Base-by-base conservation (phyloP, 2,329 filamentous ascomycete species). In the Mariannaea sp. region DNA sequence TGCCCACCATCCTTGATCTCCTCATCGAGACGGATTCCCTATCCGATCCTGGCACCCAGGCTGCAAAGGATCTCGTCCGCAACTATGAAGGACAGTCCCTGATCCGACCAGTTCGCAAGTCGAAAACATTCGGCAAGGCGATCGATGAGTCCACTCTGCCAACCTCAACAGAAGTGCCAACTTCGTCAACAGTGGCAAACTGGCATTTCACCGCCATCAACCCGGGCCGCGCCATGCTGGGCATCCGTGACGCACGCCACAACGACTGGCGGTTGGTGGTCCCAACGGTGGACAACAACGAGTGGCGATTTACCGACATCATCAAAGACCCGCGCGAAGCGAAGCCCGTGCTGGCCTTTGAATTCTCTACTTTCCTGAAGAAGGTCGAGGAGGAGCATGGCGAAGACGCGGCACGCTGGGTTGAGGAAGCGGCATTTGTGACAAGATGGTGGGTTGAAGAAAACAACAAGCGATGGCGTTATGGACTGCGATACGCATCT, bases 1-100 rank as follows among this genome's bases (percentile, higher is more conserved):
- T 70, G 1, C 68, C 68, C 0, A 69, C 68, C 1, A 62, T 70
- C 6, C 60, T 70, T 7, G 68, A 70, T 17, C 39, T 70, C 1
- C 65, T 70, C 5, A 20, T 61, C 1, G 62, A 68, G 35, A 68
- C 63, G 1, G 61, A 56, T 2, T 69, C 65, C 2, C 55, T 68
- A 4, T 55, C 55, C 17, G 38, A 53, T 4, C 27, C 55, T 9
- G 48, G 51, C 17, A 55, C 26, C 26, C 24, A 29, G 2, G 62
- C 60, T 7, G 64, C 61, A 4, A 43, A 30, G 4, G 63, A 65
- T 7, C 44, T 67, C 13, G 49, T 62, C 14, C 26, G 46, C 13
- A 66, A 67, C 39, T 65, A 61, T 14, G 65, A 67, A 26, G 65
- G 65, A 7, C 58, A 67, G 30, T 68, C 65, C 2, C 49, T 68